A percentile compares a stretch with the other conserved stretches of the same genome.
phyloP scores from a whole-genome alignment of 305 asterid species.

The Fraxinus paxiana region DNA sequence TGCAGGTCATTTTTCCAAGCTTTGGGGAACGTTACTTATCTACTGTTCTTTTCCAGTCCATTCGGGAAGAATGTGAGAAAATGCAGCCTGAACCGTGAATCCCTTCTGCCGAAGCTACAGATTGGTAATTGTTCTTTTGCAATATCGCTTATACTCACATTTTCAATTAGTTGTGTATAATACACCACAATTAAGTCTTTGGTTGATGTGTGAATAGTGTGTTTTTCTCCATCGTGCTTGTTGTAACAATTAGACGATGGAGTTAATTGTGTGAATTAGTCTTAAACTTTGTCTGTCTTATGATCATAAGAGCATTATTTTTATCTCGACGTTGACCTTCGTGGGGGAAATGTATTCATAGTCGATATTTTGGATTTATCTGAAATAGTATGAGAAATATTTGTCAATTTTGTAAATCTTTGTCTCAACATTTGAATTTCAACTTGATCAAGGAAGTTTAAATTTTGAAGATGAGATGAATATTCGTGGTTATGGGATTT shows the following conservation, averaged over 20 bases:
- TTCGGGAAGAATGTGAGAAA: constrained; percentile 79
- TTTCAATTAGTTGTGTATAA: neutral
- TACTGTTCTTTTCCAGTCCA: constrained; percentile 80
- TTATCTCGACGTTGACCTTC: neutral
- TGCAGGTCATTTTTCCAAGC: constrained; percentile 92
- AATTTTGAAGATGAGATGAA: neutral
- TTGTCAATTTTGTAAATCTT: neutral
- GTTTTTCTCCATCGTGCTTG: neutral
- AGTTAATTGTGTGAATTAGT: neutral
- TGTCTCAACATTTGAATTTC: neutral
- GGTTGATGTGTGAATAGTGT: neutral
- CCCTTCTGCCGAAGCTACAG: neutral
- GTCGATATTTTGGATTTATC: neutral
- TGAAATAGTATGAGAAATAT: neutral
- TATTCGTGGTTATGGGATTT: neutral
- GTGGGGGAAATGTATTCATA: neutral
- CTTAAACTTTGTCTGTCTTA: neutral
- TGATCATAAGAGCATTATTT: neutral
- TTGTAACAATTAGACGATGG: neutral
- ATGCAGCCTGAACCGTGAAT: constrained; percentile 68
- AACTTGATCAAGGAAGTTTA: neutral
- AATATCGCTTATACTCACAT: neutral
- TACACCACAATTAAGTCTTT: neutral
- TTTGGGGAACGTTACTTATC: constrained; percentile 88
- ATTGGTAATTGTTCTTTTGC: neutral